These are phyloP conservation scores for Ophiosphaerella herpotricha DNA, from an alignment of 2,329 filamentous ascomycete genomes.

Conservation along the genomic window DNA sequence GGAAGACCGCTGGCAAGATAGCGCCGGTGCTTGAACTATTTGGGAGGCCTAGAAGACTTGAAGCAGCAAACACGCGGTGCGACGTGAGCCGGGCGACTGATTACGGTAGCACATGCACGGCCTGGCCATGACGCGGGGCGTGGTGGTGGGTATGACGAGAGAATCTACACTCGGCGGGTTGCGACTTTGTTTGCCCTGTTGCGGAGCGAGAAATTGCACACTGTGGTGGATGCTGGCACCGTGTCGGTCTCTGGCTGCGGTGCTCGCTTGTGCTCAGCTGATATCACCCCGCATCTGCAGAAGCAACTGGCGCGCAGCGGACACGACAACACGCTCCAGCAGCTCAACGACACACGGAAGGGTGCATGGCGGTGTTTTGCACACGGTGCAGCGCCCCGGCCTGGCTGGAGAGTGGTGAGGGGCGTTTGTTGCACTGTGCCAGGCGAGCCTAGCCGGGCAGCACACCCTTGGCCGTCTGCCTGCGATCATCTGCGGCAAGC, in stretches of 20 bases:
- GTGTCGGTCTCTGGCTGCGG: neutral
- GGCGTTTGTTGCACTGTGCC: no score
- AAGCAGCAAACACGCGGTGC: neutral
- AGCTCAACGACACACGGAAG: neutral
- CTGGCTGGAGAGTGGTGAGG: no score
- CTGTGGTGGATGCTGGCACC: neutral
- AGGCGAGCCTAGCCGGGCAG: no score
- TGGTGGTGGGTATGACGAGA: neutral
- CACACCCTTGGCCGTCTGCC: no score
- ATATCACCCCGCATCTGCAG: slow-evolving; percentile 9
- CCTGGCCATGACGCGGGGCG: neutral
- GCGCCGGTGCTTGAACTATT: no score
- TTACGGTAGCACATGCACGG: neutral
- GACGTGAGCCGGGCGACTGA: neutral
- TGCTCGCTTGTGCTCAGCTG: slow-evolving; percentile 8
- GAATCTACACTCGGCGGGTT: neutral
- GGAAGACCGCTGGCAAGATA: no score
- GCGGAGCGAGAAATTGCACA: slow-evolving; percentile 2
- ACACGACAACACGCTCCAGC: slow-evolving; percentile 1
- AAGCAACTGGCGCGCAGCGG: neutral
- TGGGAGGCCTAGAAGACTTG: neutral
- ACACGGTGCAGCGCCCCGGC: no score
- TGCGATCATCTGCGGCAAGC: neutral
- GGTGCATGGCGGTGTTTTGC: no score
- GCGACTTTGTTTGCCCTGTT: slow-evolving; percentile 3